Conservation (phyloP, 148 eudicot species). For the Fallopia convolvulus region DNA sequence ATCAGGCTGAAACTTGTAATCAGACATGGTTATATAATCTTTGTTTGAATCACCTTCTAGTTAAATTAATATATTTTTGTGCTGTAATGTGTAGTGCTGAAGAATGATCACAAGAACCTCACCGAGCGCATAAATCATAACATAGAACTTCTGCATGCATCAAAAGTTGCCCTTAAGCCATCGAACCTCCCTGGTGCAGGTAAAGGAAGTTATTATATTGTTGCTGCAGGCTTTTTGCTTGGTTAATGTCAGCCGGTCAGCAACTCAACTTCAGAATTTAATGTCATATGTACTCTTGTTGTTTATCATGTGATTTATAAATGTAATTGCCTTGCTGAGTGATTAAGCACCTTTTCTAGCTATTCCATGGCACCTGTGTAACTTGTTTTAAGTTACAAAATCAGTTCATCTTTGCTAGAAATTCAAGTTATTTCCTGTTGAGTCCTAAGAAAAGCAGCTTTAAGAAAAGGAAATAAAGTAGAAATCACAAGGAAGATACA, state of each 20-base stretch:
- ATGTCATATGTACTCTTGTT: too few relatives aligned
- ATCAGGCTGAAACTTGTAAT: background rate
- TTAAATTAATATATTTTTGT: background rate
- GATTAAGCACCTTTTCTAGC: too few relatives aligned
- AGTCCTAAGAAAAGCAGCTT: background rate
- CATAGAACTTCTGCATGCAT: conserved; percentile 15
- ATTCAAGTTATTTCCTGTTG: background rate
- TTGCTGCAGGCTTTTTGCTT: background rate
- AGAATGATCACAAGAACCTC: conserved; percentile 17
- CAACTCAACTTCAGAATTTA: background rate
- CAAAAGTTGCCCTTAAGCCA: conserved; percentile 9
- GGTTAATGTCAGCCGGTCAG: background rate
- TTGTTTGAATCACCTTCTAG: background rate
- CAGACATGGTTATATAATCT: background rate
- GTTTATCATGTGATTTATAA: background rate
- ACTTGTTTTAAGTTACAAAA: background rate
- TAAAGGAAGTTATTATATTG: conserved; percentile 3
- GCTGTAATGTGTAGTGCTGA: conserved; percentile 11
- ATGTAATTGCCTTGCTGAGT: too few relatives aligned
- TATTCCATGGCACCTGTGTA: too few relatives aligned
- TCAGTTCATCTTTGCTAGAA: background rate
- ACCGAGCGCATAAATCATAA: conserved; percentile 17
- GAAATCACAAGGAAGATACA: too few relatives aligned
- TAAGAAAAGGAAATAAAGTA: background rate
- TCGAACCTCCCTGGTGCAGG: conserved; percentile 3